Conservation (phyloP, 495 filamentous ascomycete species). For the Penicillium bovifimosum region DNA sequence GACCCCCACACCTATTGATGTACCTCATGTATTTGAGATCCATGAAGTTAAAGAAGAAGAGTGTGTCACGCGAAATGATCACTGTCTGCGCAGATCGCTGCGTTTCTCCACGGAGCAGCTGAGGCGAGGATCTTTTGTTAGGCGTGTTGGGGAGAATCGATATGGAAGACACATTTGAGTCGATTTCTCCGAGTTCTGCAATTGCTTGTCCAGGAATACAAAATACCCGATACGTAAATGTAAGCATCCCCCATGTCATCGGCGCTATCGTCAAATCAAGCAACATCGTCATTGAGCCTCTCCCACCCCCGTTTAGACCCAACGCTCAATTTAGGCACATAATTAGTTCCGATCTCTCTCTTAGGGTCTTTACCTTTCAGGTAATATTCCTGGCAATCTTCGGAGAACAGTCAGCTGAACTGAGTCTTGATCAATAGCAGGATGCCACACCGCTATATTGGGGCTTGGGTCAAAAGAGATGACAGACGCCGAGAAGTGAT, state of each 20-base stretch:
- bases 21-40: neutral
- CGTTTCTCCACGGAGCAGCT: neutral
- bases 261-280: neutral
- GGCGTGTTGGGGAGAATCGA: neutral
- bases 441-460: constrained; percentile 4
- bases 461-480: neutral
- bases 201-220: neutral
- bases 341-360: neutral
- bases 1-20: neutral
- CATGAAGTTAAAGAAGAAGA: neutral
- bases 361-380: neutral
- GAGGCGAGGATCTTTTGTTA: neutral
- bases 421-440: neutral
- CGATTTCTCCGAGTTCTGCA: neutral
- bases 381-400: neutral
- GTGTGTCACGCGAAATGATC: neutral
- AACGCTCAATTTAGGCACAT: neutral
- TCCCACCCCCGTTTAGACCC: neutral
- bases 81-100: neutral
- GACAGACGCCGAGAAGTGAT: neutral
- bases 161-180: no score
- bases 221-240: neutral
- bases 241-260: neutral
- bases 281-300: neutral
- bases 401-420: neutral